Evolutionary conservation across 2,329 filamentous ascomycete genomes (phyloP), one percentile per base, ranked within the genome.

Genomic region (Trichophyton mentagrophytes): DNA sequence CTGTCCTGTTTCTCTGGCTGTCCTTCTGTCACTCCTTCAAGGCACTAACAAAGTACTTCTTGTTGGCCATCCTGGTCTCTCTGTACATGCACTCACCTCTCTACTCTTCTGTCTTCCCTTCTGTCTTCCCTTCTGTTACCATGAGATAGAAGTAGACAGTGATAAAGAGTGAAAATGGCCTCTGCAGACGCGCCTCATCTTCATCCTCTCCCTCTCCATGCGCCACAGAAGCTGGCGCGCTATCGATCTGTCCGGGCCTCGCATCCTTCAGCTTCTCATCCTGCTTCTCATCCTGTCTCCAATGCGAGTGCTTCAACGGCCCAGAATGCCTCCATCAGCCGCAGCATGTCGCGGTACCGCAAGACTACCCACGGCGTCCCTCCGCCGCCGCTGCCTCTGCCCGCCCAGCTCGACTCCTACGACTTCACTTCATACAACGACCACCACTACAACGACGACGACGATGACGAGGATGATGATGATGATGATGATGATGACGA

Each of bases 241-340:
- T 85, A 85, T 70, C 76, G 81, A 64, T 82, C 80, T 33, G 80
- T 84, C 60, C 69, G 67, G 57, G 62, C 55, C 25, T 22, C 22
- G 42, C 58, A 42, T 47, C 61, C 59, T 57, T 57, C 25, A 6
- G 25, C 61, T 6, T 33, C 55, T 30, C 11, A 15, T 44, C 15
- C 40, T 44, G 25, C 61, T 6, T 33, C 55, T 30, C 11, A 15
- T 44, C 15, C 40, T 44, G 40, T 13, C 15, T 13, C 15, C 8
- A 15, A 13, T 44, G 11, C 15, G 7, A 17, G 13, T 20, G 11
- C 15, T 44, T 17, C 15, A 2, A 13, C 33, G 5, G 40, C 2
- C 22, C 62, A 68, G 49, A 68, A 68, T 65, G 68, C 63, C 42
- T 64, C 65, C 5, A 64, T 72, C 57, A 60, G 67, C 53, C 66